A percentile compares a stretch with the other conserved stretches of the same genome.
These are phyloP conservation scores for Coffea eugenioides DNA, from an alignment of 257 asterid species.

Conservation along the genomic window DNA sequence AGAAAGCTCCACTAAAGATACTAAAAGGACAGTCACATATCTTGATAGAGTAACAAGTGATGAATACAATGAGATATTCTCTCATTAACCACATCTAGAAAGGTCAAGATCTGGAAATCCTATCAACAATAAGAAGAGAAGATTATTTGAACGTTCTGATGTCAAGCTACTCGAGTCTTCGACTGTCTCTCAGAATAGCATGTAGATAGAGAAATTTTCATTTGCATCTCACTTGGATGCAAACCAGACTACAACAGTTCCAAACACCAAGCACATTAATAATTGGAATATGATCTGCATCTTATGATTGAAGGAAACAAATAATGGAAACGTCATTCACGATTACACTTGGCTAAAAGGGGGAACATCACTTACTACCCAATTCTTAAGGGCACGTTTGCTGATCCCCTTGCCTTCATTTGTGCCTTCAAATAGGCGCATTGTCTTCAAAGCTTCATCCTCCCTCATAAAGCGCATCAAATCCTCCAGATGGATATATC, in stretches of 20 bases:
- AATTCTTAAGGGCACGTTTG: constrained; percentile 75
- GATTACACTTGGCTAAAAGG: not conserved
- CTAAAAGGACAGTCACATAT: not conserved
- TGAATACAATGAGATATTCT: not conserved
- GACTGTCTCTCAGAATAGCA: not conserved
- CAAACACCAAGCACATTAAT: not conserved
- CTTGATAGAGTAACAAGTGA: not conserved
- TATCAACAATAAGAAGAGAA: not conserved
- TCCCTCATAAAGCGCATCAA: constrained; percentile 79
- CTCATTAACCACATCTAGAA: not conserved
- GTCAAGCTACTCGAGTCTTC: not conserved
- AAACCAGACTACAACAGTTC: not conserved
- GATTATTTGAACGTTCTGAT: not conserved
- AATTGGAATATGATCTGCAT: not conserved
- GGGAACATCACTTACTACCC: constrained; percentile 58
- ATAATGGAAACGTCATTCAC: not conserved
- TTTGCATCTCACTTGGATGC: not conserved
- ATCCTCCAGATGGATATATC: constrained; percentile 64
- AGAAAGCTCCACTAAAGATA: not conserved
- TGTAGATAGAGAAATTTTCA: not conserved
- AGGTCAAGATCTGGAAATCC: not conserved
- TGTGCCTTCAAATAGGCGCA: constrained; percentile 66
- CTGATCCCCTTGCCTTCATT: constrained; percentile 70
- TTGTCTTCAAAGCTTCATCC: constrained; percentile 72
- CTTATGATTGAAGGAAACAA: not conserved